Percentiles rank a stretch among this genome's conserved stretches.
Conservation (phyloP, 495 filamentous ascomycete genomes). For the Cercophora newfieldiana region DNA sequence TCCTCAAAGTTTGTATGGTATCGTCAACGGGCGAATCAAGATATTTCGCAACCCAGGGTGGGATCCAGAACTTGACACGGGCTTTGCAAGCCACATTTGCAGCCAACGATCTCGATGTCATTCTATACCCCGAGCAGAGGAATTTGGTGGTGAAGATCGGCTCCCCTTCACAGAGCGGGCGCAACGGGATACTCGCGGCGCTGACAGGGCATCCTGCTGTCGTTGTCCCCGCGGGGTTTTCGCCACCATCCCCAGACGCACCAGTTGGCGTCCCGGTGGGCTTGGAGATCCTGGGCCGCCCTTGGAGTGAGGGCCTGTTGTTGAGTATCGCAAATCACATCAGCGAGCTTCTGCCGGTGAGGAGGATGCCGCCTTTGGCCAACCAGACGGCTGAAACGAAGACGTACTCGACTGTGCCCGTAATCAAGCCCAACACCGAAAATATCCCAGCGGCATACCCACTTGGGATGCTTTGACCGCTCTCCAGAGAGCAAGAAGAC, state of each 20-base stretch:
- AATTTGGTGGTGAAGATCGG: constrained; percentile 63
- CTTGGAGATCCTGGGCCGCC: constrained; percentile 61
- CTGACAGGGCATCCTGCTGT: constrained; percentile 64
- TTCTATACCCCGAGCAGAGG: constrained; percentile 67
- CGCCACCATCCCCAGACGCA: constrained; percentile 45
- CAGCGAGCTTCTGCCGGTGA: constrained; percentile 46
- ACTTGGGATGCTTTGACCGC: constrained; percentile 32
- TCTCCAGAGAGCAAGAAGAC: background rate
- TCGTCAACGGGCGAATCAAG: constrained; percentile 47
- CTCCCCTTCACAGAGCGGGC: constrained; percentile 51
- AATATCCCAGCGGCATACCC: constrained; percentile 51
- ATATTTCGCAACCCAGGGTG: constrained; percentile 44
- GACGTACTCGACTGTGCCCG: constrained; percentile 42
- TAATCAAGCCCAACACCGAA: constrained; percentile 37
- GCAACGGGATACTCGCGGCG: constrained; percentile 67
- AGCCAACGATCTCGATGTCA: constrained; percentile 50
- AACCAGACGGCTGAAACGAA: constrained; percentile 35
- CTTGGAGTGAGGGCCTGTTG: constrained; percentile 54
- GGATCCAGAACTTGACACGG: constrained; percentile 49
- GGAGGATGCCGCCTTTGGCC: constrained; percentile 47
- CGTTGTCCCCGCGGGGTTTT: constrained; percentile 54
- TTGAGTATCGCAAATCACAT: constrained; percentile 47
- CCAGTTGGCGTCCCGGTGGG: constrained; percentile 61
- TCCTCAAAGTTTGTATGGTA: constrained; percentile 49
- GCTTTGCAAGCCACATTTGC: constrained; percentile 51